These are phyloP conservation scores for Acarospora socialis DNA, from an alignment of 2,329 filamentous ascomycete genomes.

Conservation along the genomic window DNA sequence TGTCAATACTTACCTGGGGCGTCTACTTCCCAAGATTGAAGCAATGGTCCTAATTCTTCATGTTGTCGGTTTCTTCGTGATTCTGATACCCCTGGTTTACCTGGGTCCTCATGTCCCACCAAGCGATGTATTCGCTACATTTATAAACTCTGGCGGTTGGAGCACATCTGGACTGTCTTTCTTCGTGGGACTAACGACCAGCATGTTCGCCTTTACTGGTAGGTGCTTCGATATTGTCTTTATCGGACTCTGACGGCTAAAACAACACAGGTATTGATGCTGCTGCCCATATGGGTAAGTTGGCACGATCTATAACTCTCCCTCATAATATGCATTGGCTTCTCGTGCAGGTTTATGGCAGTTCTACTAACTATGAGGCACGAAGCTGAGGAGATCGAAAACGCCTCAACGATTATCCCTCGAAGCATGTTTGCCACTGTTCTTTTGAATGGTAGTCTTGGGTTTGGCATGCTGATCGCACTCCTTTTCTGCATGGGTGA, in stretches of 20 bases:
- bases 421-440: constrained; percentile 34
- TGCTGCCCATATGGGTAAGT: constrained; percentile 22
- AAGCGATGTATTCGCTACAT: constrained; percentile 22
- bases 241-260: constrained; percentile 7
- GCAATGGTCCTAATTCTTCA: constrained; percentile 37
- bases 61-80: constrained; percentile 29
- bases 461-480: constrained; percentile 22
- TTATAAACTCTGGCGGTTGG: constrained; percentile 26
- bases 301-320: neutral
- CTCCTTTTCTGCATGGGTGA: constrained; percentile 9
- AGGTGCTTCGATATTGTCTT: neutral
- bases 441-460: constrained; percentile 33
- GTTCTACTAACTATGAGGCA: constrained; percentile 8
- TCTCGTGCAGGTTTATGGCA: constrained; percentile 10
- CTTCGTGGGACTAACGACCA: constrained; percentile 23
- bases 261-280: constrained; percentile 21
- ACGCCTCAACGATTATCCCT: constrained; percentile 34
- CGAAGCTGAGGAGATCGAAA: constrained; percentile 34
- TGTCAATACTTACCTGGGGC: constrained; percentile 13
- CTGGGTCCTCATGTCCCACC: constrained; percentile 17
- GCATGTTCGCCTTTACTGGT: constrained; percentile 18
- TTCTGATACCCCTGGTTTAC: constrained; percentile 25
- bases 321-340: neutral
- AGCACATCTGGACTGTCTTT: constrained; percentile 24
- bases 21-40: constrained; percentile 36